phyloP scores from a whole-genome alignment of 2,329 filamentous ascomycete genomes.

The Hypoxylon sp. region DNA sequence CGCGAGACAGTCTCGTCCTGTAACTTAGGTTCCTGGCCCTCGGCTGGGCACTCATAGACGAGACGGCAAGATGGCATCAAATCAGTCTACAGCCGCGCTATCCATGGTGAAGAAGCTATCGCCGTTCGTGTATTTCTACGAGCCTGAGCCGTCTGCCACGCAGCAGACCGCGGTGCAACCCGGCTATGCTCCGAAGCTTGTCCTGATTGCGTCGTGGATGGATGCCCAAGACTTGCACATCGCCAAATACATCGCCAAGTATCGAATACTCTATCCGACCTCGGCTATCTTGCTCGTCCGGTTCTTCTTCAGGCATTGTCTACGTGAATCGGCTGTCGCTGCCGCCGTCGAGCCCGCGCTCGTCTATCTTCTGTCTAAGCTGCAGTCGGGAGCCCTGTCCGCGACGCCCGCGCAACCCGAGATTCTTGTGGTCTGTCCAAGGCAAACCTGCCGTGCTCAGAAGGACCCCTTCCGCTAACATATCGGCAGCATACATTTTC shows the following conservation, averaged over 20 bases:
- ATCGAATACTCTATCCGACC: constrained; percentile 55
- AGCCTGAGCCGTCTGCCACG: constrained; percentile 30
- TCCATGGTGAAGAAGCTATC: constrained; percentile 43
- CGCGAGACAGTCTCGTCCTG: neutral
- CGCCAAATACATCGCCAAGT: constrained; percentile 58
- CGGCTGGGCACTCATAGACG: neutral
- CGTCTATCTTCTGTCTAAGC: constrained; percentile 48
- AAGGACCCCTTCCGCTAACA: neutral
- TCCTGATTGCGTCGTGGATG: constrained; percentile 61
- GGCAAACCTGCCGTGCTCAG: neutral
- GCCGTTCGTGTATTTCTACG: constrained; percentile 41
- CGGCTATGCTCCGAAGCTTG: constrained; percentile 51
- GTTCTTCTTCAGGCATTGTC: constrained; percentile 49
- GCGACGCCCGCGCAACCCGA: constrained; percentile 39
- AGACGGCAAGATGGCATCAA: constrained; percentile 27
- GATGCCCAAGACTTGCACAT: constrained; percentile 59
- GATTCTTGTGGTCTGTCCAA: constrained; percentile 49
- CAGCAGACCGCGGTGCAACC: neutral
- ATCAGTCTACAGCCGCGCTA: constrained; percentile 19
- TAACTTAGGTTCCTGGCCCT: too few relatives aligned
- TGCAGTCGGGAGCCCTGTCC: constrained; percentile 37
- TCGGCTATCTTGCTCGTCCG: constrained; percentile 57
- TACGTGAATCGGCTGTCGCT: constrained; percentile 45
- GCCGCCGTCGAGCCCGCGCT: constrained; percentile 51
- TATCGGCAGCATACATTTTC: constrained; percentile 55